Conservation (phyloP, 495 filamentous ascomycete genomes). For the Glarea lozoyensis region DNA sequence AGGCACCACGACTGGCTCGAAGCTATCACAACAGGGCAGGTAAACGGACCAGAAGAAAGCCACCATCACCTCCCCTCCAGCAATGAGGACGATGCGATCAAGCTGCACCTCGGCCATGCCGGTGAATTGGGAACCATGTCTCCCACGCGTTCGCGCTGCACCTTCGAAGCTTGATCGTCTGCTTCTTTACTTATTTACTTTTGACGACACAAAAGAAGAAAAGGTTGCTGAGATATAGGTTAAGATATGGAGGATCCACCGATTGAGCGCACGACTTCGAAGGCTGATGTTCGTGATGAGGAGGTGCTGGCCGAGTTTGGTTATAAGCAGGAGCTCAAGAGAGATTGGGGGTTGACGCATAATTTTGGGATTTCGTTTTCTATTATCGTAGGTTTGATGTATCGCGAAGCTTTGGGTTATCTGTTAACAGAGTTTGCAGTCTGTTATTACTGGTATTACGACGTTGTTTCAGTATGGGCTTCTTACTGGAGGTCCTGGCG, state of each 20-base stretch:
- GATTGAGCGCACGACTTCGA: conserved; percentile 10
- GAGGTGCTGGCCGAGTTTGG: conserved; percentile 47
- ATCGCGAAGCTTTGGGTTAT: not conserved
- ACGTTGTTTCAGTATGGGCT: conserved; percentile 49
- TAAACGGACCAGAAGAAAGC: too few relatives aligned
- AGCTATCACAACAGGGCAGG: too few relatives aligned
- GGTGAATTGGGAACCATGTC: too few relatives aligned
- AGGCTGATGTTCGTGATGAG: conserved; percentile 36
- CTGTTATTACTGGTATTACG: conserved; percentile 53
- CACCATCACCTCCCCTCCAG: too few relatives aligned
- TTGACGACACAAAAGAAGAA: not conserved
- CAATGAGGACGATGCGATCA: too few relatives aligned
- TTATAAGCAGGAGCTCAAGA: conserved; percentile 52
- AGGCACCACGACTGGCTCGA: too few relatives aligned
- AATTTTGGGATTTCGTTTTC: conserved; percentile 61
- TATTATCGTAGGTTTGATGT: conserved; percentile 42
- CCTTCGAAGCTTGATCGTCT: too few relatives aligned
- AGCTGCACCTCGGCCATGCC: too few relatives aligned
- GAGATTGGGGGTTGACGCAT: conserved; percentile 53
- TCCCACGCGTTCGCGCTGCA: too few relatives aligned
- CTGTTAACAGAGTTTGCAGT: conserved; percentile 26
- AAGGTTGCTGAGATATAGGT: not conserved
- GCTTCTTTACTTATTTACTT: too few relatives aligned
- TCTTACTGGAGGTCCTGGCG: conserved; percentile 46
- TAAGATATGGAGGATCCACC: conserved; percentile 7